Evolutionary conservation across 148 eudicot species (phyloP).

Genomic region (Agrostemma githago): DNA sequence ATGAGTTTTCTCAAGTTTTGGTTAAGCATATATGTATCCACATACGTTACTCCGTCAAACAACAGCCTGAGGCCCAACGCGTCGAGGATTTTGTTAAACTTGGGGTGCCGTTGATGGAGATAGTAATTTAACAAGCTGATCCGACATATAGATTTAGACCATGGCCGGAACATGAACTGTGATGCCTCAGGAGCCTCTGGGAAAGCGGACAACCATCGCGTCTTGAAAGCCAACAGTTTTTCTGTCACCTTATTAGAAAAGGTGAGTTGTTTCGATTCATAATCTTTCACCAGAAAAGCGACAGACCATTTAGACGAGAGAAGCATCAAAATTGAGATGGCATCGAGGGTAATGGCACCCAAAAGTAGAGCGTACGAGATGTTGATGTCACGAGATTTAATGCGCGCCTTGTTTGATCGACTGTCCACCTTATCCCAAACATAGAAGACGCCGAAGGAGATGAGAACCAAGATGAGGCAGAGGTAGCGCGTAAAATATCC

Average conservation of each 20-base stretch:
- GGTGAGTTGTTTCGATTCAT: conserved; percentile 4
- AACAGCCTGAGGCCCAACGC: conserved; percentile 22
- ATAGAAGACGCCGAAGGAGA: conserved; percentile 24
- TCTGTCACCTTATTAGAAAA: conserved; percentile 2
- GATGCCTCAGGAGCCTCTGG: neutral
- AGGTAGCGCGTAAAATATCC: conserved; percentile 26
- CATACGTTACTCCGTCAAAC: conserved; percentile 25
- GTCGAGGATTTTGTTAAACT: conserved; percentile 2
- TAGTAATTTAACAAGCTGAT: conserved; percentile 34
- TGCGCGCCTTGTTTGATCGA: neutral
- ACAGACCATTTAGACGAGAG: conserved; percentile 35
- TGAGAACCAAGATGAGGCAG: conserved; percentile 15
- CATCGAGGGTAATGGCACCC: conserved; percentile 40
- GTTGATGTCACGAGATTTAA: neutral
- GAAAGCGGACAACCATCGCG: neutral
- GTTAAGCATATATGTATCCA: conserved; percentile 14
- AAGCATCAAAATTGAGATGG: conserved; percentile 32
- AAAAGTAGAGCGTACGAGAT: conserved; percentile 16
- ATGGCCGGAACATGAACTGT: conserved; percentile 26
- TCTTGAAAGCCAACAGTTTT: conserved; percentile 1
- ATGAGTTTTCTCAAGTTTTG: conserved; percentile 28
- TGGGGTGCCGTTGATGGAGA: conserved; percentile 17
- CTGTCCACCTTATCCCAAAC: conserved; percentile 11
- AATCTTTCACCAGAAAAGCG: conserved; percentile 16
- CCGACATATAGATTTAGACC: conserved; percentile 28